Conservation (phyloP, 345 rosid genomes). For the Clarkia xantiana region DNA sequence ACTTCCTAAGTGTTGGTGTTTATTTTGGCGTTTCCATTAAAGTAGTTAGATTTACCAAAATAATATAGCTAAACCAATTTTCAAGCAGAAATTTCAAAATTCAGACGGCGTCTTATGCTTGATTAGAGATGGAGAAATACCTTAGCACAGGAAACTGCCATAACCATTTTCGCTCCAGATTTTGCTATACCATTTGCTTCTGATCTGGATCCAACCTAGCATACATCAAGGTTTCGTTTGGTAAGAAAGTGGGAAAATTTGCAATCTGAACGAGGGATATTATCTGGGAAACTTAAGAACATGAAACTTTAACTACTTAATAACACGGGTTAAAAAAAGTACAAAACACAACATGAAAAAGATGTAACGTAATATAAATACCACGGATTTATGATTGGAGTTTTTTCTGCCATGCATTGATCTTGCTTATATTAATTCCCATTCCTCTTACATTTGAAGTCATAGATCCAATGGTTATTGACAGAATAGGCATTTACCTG, state of each 20-base stretch:
- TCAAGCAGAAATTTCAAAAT: too few relatives aligned
- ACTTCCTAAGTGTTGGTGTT: too few relatives aligned
- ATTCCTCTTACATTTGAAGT: conserved; percentile 18
- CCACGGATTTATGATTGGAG: conserved; percentile 10
- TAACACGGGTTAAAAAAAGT: conserved; percentile 23
- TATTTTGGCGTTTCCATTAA: too few relatives aligned
- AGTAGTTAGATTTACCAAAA: too few relatives aligned
- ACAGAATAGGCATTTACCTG: too few relatives aligned
- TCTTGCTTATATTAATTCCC: conserved; percentile 4
- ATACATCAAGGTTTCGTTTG: neutral
- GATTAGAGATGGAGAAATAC: conserved; percentile 17
- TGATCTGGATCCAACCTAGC: conserved; percentile 89
- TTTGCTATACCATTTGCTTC: conserved; percentile 97
- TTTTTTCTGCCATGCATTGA: too few relatives aligned
- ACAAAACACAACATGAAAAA: conserved; percentile 20
- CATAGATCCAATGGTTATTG: too few relatives aligned
- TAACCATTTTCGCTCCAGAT: conserved; percentile 97
- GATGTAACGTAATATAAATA: neutral
- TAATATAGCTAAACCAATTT: too few relatives aligned
- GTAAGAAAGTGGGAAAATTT: too few relatives aligned
- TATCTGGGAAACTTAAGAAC: too few relatives aligned
- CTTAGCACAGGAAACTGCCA: conserved; percentile 98
- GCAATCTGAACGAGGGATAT: too few relatives aligned
- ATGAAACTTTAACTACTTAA: too few relatives aligned
- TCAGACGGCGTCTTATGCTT: conserved; percentile 8